Evolutionary conservation across 768 basidiomycete genomes (phyloP), one percentile per base, ranked within the genome.

Genomic region (Serendipita vermifera): DNA sequence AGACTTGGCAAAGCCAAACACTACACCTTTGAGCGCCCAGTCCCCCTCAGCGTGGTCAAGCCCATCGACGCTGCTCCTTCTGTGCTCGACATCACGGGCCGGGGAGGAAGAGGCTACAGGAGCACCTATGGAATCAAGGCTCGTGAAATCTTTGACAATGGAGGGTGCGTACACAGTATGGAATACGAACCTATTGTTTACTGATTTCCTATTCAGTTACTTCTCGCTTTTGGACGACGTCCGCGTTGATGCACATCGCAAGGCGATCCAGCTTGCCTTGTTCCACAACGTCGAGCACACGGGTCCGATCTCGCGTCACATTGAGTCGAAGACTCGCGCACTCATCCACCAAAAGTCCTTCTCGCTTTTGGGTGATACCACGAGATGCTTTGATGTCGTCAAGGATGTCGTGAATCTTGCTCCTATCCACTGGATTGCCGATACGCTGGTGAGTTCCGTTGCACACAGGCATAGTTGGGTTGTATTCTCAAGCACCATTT

Each of bases 391-490:
- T 15, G 83, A 91, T 63, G 68, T 90, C 46, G 81, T 83, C 11
- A 73, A 75, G 14, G 78, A 85, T 60, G 83, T 89, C 5, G 63
- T 88, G 58, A 82, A 77, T 63, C 63, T 71, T 33, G 73, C 83
- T 1, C 81, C 88, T 9, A 68, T 87, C 24, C 68, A 77, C 59
- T 91, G 87, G 85, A 79, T 74, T 26, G 81, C 85, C 5, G 65
- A 69, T 20, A 80, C 87, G 41, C 69, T 90, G 32, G 88, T 88
- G 59, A 43, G 81, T 72, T 2, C 39, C 27, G 41, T 22, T 43
- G 14, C 9, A n/a, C n/a, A n/a, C n/a, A n/a, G n/a, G n/a, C n/a
- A n/a, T n/a, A n/a, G n/a, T n/a, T n/a, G n/a, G n/a, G n/a, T n/a
- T n/a, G n/a, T n/a, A n/a, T n/a, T n/a, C n/a, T n/a, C n/a, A n/a